Evolutionary conservation across 192 early-diverging fungal genomes (phyloP).

Genomic region (Podila verticillata): DNA sequence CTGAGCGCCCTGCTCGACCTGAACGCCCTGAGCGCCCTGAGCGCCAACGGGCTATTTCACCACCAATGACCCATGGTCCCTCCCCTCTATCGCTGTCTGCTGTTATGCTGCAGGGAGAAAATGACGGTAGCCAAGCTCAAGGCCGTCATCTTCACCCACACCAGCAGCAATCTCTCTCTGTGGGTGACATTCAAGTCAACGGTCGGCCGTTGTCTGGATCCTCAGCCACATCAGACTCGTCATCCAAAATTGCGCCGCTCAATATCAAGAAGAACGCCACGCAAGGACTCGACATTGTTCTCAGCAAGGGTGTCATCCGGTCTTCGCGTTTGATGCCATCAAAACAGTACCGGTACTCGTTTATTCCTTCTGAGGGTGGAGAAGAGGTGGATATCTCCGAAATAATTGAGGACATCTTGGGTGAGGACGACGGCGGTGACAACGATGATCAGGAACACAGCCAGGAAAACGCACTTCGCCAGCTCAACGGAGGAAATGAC

Average conservation of each 20-base stretch:
- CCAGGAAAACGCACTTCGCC: background rate
- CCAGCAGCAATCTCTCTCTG: background rate
- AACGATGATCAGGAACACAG: constrained; percentile 11
- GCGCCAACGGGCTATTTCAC: constrained; percentile 39
- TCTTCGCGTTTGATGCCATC: constrained; percentile 50
- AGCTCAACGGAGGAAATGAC: background rate
- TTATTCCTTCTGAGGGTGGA: constrained; percentile 48
- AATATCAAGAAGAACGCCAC: constrained; percentile 52
- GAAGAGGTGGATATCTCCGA: constrained; percentile 57
- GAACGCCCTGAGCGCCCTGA: constrained; percentile 23
- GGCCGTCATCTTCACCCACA: background rate
- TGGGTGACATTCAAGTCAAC: background rate
- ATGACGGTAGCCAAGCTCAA: background rate
- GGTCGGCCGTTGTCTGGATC: background rate
- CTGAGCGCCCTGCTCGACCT: constrained; percentile 35
- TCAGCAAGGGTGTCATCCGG: constrained; percentile 49
- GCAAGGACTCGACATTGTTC: constrained; percentile 48
- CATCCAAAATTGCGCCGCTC: constrained; percentile 26
- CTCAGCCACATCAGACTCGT: background rate
- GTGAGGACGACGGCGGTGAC: constrained; percentile 31
- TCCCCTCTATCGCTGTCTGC: constrained; percentile 35
- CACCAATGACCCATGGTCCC: constrained; percentile 31
- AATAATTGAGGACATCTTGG: constrained; percentile 57
- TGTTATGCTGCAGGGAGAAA: constrained; percentile 9
- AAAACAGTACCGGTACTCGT: constrained; percentile 57